Percentiles rank a stretch among this genome's conserved stretches.
Evolutionary conservation across 1,139 yeast genomes (phyloP).

Genomic region (Protomyces inouyei): DNA sequence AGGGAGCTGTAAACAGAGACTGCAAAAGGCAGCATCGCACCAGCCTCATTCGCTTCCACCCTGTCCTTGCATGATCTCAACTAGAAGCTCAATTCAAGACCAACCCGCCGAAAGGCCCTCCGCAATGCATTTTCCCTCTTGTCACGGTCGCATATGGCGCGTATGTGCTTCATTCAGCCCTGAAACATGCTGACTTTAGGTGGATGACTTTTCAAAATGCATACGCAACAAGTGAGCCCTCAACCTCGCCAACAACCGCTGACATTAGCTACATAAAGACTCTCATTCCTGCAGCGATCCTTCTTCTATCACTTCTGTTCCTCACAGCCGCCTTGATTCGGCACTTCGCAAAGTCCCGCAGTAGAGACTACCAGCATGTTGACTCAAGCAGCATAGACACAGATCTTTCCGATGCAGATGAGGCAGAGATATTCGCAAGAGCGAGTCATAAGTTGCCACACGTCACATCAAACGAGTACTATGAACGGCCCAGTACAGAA

Average conservation of each 20-base stretch:
- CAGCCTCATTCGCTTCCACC: too few relatives aligned
- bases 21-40: too few relatives aligned
- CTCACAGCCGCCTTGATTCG: not conserved
- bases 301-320: not conserved
- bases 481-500: constrained; percentile 9
- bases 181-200: not conserved
- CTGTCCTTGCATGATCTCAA: too few relatives aligned
- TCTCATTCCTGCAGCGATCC: constrained; percentile 3
- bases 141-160: not conserved
- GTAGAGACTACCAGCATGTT: not conserved
- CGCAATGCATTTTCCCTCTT: not conserved
- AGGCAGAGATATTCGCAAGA: constrained; percentile 17
- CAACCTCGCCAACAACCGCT: too few relatives aligned
- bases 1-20: too few relatives aligned
- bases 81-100: too few relatives aligned
- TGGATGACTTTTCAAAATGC: constrained; percentile 21
- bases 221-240: constrained; percentile 1
- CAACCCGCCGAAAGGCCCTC: too few relatives aligned
- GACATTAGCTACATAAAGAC: constrained; percentile 8
- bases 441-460: constrained; percentile 3
- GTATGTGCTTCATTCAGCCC: not conserved
- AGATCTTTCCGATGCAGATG: constrained; percentile 6
- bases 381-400: constrained; percentile 1
- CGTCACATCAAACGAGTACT: not conserved
- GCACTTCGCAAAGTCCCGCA: not conserved